These are phyloP conservation scores for Salisapilia sapeloensis DNA, from an alignment of 352 stramenopile genomes.

Conservation along the genomic window DNA sequence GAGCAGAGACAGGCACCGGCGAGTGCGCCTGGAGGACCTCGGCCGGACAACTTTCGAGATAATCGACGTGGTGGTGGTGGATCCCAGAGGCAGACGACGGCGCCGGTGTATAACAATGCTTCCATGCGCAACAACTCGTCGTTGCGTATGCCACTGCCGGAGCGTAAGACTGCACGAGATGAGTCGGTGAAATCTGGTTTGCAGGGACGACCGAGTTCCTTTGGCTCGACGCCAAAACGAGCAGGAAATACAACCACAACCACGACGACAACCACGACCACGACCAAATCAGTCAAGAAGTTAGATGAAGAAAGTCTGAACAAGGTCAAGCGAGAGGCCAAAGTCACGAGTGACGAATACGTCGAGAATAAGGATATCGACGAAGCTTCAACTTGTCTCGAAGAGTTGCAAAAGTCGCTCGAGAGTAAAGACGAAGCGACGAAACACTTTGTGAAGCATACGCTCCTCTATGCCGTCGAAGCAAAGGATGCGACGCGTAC, in stretches of 20 bases:
- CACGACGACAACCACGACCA: too few relatives aligned
- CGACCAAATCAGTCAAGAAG: too few relatives aligned
- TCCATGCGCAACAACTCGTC: constrained; percentile 8
- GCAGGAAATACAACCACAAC: too few relatives aligned
- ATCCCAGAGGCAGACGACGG: constrained; percentile 2
- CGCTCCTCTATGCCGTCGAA: constrained; percentile 44
- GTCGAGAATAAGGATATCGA: constrained; percentile 50
- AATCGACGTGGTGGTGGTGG: constrained; percentile 8
- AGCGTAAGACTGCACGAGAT: constrained; percentile 26
- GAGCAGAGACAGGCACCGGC: constrained; percentile 40
- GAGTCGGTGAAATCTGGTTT: constrained; percentile 43
- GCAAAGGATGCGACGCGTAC: constrained; percentile 30
- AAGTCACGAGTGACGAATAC: constrained; percentile 64
- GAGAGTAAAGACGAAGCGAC: constrained; percentile 38
- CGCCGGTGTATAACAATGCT: constrained; percentile 6
- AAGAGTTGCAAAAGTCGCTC: constrained; percentile 46
- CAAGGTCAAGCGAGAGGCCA: constrained; percentile 60
- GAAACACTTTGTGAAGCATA: constrained; percentile 30
- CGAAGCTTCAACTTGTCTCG: constrained; percentile 46
- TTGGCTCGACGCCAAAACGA: constrained; percentile 12
- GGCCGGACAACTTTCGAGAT: constrained; percentile 1
- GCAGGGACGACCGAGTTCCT: constrained; percentile 28
- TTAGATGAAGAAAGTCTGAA: constrained; percentile 24
- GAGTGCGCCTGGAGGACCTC: constrained; percentile 22
- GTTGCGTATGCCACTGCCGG: constrained; percentile 18